Evolutionary conservation across 75 land plant species (phyloP).

Genomic region (Cunninghamia lanceolata): DNA sequence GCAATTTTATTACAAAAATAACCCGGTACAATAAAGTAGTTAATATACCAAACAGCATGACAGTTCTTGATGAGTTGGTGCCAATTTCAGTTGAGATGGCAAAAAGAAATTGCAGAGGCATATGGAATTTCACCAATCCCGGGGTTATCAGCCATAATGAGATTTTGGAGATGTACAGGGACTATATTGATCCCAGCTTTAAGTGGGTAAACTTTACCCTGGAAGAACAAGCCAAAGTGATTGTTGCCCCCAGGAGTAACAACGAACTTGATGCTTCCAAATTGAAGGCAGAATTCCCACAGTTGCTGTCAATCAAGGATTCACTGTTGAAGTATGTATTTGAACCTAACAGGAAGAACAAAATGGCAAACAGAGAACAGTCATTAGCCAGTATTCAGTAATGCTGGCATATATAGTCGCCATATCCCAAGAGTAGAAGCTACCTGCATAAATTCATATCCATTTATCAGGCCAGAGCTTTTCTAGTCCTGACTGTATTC

Average conservation of each 20-base stretch:
- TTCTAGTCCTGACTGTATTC: not conserved
- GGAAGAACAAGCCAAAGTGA: slow-evolving; percentile 80
- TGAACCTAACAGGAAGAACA: slow-evolving; percentile 53
- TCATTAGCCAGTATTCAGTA: not conserved
- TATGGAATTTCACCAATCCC: slow-evolving; percentile 81
- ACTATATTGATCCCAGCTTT: slow-evolving; percentile 62
- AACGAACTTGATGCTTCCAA: slow-evolving; percentile 64
- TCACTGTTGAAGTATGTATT: slow-evolving; percentile 65
- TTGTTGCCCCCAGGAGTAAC: slow-evolving; percentile 69
- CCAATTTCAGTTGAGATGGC: slow-evolving; percentile 77
- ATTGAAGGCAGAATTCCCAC: slow-evolving; percentile 55
- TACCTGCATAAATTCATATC: not conserved
- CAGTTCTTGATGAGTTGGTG: slow-evolving; percentile 68
- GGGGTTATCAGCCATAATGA: slow-evolving; percentile 76
- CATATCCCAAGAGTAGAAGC: not conserved
- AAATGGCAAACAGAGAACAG: not conserved
- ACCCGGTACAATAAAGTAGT: slow-evolving; percentile 63
- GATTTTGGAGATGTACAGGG: slow-evolving; percentile 72
- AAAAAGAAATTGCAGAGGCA: slow-evolving; percentile 55
- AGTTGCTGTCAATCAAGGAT: slow-evolving; percentile 59
- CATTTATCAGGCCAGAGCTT: not conserved
- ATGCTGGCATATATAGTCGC: not conserved
- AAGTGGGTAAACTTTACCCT: slow-evolving; percentile 72
- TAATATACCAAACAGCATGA: slow-evolving; percentile 80
- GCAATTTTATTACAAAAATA: slow-evolving; percentile 76